phyloP scores from a whole-genome alignment of 2,329 filamentous ascomycete species.

The Bipolaris cookei region DNA sequence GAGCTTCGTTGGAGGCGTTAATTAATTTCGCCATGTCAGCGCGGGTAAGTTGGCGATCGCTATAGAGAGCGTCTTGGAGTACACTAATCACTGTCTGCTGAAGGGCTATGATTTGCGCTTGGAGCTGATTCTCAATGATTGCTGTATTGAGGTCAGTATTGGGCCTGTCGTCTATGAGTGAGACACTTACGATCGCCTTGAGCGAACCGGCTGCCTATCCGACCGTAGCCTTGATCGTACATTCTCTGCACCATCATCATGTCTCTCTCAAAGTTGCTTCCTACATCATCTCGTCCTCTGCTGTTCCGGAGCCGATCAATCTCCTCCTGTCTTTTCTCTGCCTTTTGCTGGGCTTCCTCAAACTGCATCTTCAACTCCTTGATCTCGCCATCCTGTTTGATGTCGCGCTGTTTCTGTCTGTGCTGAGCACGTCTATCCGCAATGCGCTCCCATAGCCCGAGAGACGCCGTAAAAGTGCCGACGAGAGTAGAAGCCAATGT shows the following conservation, averaged over 20 bases:
- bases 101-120: conserved; percentile 52
- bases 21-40: conserved; percentile 51
- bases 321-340: conserved; percentile 33
- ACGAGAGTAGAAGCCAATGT: conserved; percentile 54
- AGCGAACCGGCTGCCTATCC: conserved; percentile 48
- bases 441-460: conserved; percentile 53
- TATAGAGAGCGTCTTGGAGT: conserved; percentile 53
- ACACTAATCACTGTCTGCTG: conserved; percentile 54
- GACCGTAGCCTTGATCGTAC: conserved; percentile 47
- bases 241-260: conserved; percentile 47
- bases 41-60: conserved; percentile 48
- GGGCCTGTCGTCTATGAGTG: no score
- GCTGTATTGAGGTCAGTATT: conserved; percentile 30
- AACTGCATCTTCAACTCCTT: conserved; percentile 42
- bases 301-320: conserved; percentile 30
- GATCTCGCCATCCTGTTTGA: conserved; percentile 44
- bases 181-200: conserved; percentile 47
- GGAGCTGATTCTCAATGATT: conserved; percentile 52
- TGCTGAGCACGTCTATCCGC: conserved; percentile 45
- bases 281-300: conserved; percentile 38
- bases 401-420: conserved; percentile 49
- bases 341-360: conserved; percentile 37
- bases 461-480: conserved; percentile 54
- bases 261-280: conserved; percentile 39
- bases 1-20: conserved; percentile 50